phyloP scores from a whole-genome alignment of 2,329 filamentous ascomycete genomes.

The Scleromitrula shiraiana region DNA sequence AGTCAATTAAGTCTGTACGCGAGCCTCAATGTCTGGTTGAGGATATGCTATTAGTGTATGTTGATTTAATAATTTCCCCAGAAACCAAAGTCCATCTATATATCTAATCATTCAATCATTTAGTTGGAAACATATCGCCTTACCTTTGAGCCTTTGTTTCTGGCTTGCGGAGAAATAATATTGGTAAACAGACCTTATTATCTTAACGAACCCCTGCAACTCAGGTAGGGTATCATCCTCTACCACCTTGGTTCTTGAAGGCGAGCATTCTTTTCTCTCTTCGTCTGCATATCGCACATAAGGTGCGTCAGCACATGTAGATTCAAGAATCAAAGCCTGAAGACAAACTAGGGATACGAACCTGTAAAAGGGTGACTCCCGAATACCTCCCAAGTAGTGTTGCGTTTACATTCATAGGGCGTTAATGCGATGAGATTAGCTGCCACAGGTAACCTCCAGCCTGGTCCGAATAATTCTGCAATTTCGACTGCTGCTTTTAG shows the following conservation, averaged over 20 bases:
- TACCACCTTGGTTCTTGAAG: constrained; percentile 1
- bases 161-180: no score
- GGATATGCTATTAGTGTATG: no score
- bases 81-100: no score
- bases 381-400: constrained; percentile 2
- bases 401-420: constrained; percentile 2
- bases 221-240: constrained; percentile 1
- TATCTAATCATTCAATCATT: no score
- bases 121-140: no score
- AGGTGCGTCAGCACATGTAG: no score
- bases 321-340: no score
- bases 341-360: not conserved
- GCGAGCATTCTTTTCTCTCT: not conserved
- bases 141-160: no score
- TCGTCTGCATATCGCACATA: not conserved
- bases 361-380: not conserved
- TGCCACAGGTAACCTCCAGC: constrained; percentile 6
- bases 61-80: no score
- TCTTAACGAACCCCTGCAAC: not conserved
- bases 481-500: constrained; percentile 5
- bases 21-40: no score
- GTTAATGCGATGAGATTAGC: constrained; percentile 6
- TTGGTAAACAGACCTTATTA: not conserved
- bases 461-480: constrained; percentile 4
- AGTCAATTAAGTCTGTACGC: no score